Conservation (phyloP, 108 stramenopile genomes). For the Conticribra guillardii region DNA sequence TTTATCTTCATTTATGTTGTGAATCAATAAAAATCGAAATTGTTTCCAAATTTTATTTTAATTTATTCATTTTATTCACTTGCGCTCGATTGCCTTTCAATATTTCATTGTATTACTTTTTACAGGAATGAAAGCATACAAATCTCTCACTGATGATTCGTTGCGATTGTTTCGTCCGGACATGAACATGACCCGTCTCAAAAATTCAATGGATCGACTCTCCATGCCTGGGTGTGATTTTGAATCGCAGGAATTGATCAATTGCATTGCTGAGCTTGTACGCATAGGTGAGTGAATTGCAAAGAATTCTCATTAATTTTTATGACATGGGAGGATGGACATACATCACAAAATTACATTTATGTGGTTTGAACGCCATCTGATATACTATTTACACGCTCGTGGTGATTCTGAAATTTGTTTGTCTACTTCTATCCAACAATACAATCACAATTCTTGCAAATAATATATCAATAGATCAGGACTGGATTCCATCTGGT, state of each 20-base stretch:
- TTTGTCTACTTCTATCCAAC: no score
- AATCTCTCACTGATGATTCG: conserved; percentile 43
- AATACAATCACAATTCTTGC: no score
- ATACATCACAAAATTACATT: no score
- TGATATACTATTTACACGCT: no score
- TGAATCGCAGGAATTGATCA: conserved; percentile 70
- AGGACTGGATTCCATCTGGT: conserved; percentile 92
- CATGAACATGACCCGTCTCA: conserved; percentile 85
- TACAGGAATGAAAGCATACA: conserved; percentile 86
- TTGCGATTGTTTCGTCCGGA: conserved; percentile 93
- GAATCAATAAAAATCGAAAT: background rate
- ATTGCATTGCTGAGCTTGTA: conserved; percentile 80
- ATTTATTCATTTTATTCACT: background rate
- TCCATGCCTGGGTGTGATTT: conserved; percentile 86
- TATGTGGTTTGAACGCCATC: background rate
- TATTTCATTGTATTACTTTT: background rate
- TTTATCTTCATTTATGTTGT: no score
- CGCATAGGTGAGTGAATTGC: conserved; percentile 57
- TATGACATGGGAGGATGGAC: no score
- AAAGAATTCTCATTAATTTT: no score
- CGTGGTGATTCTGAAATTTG: no score
- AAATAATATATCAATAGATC: no score
- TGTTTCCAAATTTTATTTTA: background rate
- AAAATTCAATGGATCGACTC: conserved; percentile 79
- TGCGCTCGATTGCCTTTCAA: no score